A percentile compares a stretch with the other conserved stretches of the same genome.
phyloP scores from a whole-genome alignment of 257 asterid species.

The Capsicum pubescens region DNA sequence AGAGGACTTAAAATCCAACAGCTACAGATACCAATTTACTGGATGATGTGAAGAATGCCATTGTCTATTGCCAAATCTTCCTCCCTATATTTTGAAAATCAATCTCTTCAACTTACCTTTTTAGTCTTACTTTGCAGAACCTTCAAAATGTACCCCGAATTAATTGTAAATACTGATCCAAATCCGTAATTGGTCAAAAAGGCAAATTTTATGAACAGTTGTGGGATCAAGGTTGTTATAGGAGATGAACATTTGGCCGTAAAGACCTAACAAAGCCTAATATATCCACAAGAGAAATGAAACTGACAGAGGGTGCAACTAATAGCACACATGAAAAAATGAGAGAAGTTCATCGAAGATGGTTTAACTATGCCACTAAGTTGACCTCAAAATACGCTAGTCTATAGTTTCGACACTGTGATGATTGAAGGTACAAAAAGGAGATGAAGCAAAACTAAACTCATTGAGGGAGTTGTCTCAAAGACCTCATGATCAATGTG shows the following conservation, averaged over 20 bases:
- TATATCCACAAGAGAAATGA: conserved; percentile 10
- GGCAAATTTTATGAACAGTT: not conserved
- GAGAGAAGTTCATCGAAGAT: not conserved
- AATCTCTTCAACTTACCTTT: not conserved
- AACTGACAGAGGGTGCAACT: not conserved
- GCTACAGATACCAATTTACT: not conserved
- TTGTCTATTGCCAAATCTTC: not conserved
- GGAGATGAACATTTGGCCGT: not conserved
- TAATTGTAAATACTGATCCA: conserved; percentile 2
- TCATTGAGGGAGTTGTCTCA: not conserved
- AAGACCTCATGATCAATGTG: not conserved
- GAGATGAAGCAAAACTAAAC: conserved; percentile 7
- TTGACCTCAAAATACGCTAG: not conserved
- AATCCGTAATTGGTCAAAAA: not conserved
- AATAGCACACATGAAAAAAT: conserved; percentile 12
- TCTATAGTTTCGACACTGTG: not conserved
- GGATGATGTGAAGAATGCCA: not conserved
- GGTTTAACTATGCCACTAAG: not conserved
- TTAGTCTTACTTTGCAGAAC: not conserved
- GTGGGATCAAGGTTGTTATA: conserved; percentile 6
- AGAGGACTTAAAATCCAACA: not conserved
- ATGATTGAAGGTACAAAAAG: not conserved
- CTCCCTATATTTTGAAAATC: conserved; percentile 13
- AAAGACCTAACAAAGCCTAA: conserved; percentile 3
- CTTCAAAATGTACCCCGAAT: conserved; percentile 5